Evolutionary conservation across 345 rosid species (phyloP).

Genomic region (Cardamine chenopodiifolia): DNA sequence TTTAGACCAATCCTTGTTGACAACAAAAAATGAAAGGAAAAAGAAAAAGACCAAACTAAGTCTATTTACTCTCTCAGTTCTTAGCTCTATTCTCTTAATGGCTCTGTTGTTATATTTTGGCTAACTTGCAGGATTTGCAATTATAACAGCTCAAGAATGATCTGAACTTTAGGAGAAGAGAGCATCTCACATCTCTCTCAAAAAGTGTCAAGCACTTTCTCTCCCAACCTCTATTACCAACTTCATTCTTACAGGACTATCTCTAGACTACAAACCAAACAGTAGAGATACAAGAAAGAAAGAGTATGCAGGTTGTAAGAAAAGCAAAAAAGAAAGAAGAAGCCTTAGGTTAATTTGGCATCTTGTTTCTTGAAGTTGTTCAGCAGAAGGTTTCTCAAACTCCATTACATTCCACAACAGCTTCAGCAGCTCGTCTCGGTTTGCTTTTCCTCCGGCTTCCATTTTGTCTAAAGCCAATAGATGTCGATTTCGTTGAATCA

Average conservation of each 20-base stretch:
- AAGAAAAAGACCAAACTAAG: background rate
- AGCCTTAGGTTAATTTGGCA: slow-evolving; percentile 3
- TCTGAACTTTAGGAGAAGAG: background rate
- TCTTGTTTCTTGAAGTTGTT: slow-evolving; percentile 18
- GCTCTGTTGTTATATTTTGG: background rate
- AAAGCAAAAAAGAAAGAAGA: slow-evolving; percentile 4
- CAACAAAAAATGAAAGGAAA: background rate
- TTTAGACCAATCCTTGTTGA: background rate
- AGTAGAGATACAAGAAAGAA: background rate
- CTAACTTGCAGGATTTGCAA: slow-evolving; percentile 6
- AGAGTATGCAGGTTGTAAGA: slow-evolving; percentile 5
- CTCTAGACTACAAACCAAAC: slow-evolving; percentile 9
- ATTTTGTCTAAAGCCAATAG: slow-evolving; percentile 57
- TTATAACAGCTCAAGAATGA: background rate
- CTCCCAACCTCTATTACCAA: slow-evolving; percentile 2
- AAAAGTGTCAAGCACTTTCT: background rate
- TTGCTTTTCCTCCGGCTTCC: slow-evolving; percentile 77
- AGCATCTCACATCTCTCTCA: slow-evolving; percentile 12
- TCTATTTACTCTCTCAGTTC: background rate
- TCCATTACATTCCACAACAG: slow-evolving; percentile 67
- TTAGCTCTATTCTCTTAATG: background rate
- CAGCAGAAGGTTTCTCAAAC: slow-evolving; percentile 17
- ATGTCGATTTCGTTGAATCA: slow-evolving; percentile 46
- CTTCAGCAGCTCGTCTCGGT: slow-evolving; percentile 84
- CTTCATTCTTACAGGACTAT: slow-evolving; percentile 1